phyloP scores from a whole-genome alignment of 805 yeast genomes.

The Cyberlindnera americana region DNA sequence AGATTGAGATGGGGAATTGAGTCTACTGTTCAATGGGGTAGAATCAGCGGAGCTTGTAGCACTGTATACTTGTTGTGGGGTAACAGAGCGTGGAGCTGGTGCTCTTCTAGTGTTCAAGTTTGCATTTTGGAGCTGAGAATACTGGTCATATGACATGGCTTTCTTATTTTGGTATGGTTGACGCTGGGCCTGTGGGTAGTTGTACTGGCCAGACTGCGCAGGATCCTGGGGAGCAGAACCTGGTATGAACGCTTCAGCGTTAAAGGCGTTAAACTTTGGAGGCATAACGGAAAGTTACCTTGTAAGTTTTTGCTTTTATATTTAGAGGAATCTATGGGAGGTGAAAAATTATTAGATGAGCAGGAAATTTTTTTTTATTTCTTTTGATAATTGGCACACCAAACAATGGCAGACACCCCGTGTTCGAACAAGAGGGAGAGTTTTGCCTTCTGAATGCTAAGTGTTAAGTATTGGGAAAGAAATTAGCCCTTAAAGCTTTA shows the following conservation, averaged over 20 bases:
- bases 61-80: conserved; percentile 11
- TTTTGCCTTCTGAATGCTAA: no score
- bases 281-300: conserved; percentile 29
- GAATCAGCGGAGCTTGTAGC: conserved; percentile 20
- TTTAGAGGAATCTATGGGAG: background rate
- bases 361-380: conserved; percentile 2
- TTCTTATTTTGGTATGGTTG: conserved; percentile 15
- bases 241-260: conserved; percentile 32
- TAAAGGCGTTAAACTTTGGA: conserved; percentile 37
- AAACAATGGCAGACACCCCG: conserved; percentile 4
- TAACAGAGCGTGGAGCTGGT: conserved; percentile 7
- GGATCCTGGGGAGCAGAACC: conserved; percentile 16
- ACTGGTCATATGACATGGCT: conserved; percentile 26
- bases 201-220: conserved; percentile 1
- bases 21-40: conserved; percentile 25
- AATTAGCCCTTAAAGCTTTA: no score
- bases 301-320: background rate
- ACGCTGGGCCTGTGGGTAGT: no score
- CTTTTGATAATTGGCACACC: background rate
- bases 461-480: no score
- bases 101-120: conserved; percentile 18
- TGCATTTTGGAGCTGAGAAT: conserved; percentile 17
- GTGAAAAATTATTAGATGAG: conserved; percentile 5
- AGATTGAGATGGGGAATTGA: conserved; percentile 46
- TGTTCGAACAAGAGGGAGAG: no score